Evolutionary conservation across 192 early-diverging fungal species (phyloP).

Genomic region (Rhizoclosmatium sp.): DNA sequence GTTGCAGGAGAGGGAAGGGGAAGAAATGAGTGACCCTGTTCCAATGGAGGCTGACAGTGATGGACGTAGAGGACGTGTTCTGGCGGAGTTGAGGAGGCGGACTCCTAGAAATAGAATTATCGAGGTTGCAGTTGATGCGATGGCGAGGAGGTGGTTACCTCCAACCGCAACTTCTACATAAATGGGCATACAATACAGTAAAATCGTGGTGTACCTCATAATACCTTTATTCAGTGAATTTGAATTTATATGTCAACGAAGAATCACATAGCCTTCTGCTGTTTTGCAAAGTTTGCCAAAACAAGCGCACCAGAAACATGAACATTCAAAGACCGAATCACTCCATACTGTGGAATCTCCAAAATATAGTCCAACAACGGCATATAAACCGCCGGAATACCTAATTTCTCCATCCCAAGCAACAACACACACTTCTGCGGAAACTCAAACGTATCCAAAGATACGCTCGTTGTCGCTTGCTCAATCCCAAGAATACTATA

Average conservation of each 20-base stretch:
- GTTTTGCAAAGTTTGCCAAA: conserved; percentile 65
- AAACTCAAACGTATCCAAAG: conserved; percentile 59
- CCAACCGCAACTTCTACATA: no score
- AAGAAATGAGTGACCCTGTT: background rate
- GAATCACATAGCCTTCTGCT: background rate
- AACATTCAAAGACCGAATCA: conserved; percentile 65
- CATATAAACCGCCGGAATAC: conserved; percentile 63
- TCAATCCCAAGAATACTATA: conserved; percentile 65
- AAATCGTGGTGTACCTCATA: no score
- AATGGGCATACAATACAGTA: no score
- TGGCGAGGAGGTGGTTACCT: no score
- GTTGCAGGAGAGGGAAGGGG: background rate
- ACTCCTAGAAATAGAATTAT: background rate
- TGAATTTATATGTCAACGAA: no score
- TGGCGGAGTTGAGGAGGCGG: background rate
- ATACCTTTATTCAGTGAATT: no score
- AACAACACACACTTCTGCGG: conserved; percentile 61
- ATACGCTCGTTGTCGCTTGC: conserved; percentile 64
- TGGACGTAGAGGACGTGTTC: background rate
- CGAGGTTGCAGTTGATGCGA: no score
- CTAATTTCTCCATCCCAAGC: conserved; percentile 62
- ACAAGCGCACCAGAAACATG: conserved; percentile 67
- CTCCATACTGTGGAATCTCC: conserved; percentile 70
- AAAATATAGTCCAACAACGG: conserved; percentile 60
- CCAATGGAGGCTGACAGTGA: background rate